These are phyloP conservation scores for Cutaneotrichosporon dermatis DNA, from an alignment of 1,284 basidiomycete species.

Conservation along the genomic window DNA sequence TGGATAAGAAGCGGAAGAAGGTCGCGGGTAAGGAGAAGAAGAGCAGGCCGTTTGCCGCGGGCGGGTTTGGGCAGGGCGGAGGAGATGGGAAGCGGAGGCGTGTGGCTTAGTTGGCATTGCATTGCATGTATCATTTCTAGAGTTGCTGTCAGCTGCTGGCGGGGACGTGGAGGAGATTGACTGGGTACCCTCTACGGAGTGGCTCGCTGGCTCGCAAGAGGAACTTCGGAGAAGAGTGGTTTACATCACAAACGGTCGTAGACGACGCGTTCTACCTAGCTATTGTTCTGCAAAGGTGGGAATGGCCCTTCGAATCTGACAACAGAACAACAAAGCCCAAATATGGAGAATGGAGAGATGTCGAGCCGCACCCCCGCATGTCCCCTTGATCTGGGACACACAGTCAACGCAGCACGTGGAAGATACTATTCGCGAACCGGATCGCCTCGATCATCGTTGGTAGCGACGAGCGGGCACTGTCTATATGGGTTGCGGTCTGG, in stretches of 20 bases:
- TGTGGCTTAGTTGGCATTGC: conserved; percentile 11
- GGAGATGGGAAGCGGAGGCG: conserved; percentile 13
- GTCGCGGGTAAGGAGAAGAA: conserved; percentile 84
- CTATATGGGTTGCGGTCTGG: conserved; percentile 6
- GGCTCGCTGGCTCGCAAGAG: no score
- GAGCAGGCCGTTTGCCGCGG: conserved; percentile 61
- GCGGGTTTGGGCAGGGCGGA: conserved; percentile 15
- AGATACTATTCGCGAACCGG: conserved; percentile 28
- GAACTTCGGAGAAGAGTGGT: no score
- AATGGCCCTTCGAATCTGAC: no score
- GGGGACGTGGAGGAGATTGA: no score
- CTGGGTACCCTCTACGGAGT: no score
- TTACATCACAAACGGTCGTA: no score
- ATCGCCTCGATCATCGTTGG: conserved; percentile 17
- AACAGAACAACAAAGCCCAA: no score
- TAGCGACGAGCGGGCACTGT: conserved; percentile 14
- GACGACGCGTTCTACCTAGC: no score
- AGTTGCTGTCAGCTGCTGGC: no score
- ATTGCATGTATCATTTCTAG: neutral
- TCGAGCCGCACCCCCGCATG: conserved; percentile 15
- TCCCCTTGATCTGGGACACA: conserved; percentile 18
- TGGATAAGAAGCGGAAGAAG: conserved; percentile 86
- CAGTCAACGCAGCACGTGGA: conserved; percentile 12
- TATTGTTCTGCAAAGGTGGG: no score
- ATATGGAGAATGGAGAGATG: neutral